Percentiles rank a stretch among this genome's conserved stretches.
phyloP scores from a whole-genome alignment of 768 basidiomycete species.

The Clitopilus hobsonii region DNA sequence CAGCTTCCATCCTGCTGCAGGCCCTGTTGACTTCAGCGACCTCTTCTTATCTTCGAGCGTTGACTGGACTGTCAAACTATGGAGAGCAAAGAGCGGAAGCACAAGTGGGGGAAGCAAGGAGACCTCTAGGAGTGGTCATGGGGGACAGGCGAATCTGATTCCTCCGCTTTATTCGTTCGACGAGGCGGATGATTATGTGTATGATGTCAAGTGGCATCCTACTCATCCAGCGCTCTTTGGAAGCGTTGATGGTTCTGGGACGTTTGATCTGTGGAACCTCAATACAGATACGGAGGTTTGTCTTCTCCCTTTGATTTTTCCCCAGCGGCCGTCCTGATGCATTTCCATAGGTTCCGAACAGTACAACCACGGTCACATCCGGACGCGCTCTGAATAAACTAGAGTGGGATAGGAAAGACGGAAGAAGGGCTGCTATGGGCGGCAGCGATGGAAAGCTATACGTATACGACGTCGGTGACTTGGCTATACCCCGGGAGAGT shows the following conservation, averaged over 20 bases:
- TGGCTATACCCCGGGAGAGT: conserved; percentile 79
- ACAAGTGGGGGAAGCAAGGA: conserved; percentile 61
- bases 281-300: conserved; percentile 94
- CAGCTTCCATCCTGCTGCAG: conserved; percentile 89
- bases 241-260: conserved; percentile 89
- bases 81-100: conserved; percentile 77
- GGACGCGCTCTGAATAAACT: conserved; percentile 91
- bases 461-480: conserved; percentile 92
- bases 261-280: conserved; percentile 96
- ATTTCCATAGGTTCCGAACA: conserved; percentile 71
- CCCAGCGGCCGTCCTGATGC: conserved; percentile 2
- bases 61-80: conserved; percentile 98
- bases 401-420: conserved; percentile 92
- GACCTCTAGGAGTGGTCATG: conserved; percentile 66
- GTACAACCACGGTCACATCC: conserved; percentile 78
- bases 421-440: conserved; percentile 84
- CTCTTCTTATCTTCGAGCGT: conserved; percentile 89
- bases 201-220: conserved; percentile 98
- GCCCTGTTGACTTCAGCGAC: conserved; percentile 93
- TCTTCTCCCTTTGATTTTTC: conserved; percentile 8
- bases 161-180: conserved; percentile 90
- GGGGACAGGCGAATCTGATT: conserved; percentile 40
- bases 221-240: conserved; percentile 93
- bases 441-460: conserved; percentile 91
- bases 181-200: conserved; percentile 97